phyloP scores from a whole-genome alignment of 73 alveolate genomes.

The Symbiodinium natans region DNA sequence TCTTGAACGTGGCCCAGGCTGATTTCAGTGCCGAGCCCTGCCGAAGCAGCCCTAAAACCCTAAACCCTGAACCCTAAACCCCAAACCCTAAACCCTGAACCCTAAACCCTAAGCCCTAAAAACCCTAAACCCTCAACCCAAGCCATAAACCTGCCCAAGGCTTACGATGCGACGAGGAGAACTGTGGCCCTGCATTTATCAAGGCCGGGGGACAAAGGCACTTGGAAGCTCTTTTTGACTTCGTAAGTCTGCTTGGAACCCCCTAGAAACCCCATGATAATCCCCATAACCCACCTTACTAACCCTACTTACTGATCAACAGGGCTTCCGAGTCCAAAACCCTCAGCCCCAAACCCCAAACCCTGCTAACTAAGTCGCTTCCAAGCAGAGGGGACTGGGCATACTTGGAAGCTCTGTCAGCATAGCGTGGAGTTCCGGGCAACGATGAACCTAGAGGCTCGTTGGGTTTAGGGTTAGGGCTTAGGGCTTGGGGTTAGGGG shows the following conservation, averaged over 20 bases:
- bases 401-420: too few relatives aligned
- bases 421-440: neutral
- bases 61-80: neutral
- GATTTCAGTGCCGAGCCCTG: neutral
- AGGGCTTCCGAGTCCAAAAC: too few relatives aligned
- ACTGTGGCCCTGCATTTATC: slow-evolving; percentile 82
- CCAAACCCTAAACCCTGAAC: neutral
- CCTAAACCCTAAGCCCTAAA: neutral
- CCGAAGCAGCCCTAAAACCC: neutral
- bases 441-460: neutral
- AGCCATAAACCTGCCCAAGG: neutral
- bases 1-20: neutral
- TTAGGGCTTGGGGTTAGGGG: too few relatives aligned
- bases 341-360: neutral
- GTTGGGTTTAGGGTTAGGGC: too few relatives aligned
- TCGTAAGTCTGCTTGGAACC: too few relatives aligned
- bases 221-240: neutral
- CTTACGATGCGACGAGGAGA: slow-evolving; percentile 58
- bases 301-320: too few relatives aligned
- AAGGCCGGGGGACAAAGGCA: slow-evolving; percentile 7
- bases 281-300: neutral
- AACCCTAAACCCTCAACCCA: neutral
- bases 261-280: neutral
- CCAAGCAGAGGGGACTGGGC: too few relatives aligned
- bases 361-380: neutral